These are phyloP conservation scores for Pythium aquatile DNA, from an alignment of 352 stramenopile species.

Conservation along the genomic window DNA sequence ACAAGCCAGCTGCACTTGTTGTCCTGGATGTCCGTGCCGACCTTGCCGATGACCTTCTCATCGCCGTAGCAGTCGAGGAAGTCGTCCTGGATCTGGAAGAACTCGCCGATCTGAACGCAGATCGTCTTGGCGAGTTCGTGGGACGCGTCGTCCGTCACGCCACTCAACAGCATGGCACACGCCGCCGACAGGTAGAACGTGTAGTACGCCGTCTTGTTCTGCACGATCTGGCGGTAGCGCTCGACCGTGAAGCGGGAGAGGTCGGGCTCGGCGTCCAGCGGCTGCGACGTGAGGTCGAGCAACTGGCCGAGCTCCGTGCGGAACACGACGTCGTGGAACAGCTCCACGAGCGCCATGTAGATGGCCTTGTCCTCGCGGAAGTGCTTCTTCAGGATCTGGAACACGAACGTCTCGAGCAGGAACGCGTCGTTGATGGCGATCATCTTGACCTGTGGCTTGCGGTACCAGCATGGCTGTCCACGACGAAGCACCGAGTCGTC, in stretches of 20 bases:
- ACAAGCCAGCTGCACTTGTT: constrained; percentile 99
- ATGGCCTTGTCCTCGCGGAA: constrained; percentile 65
- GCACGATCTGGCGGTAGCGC: constrained; percentile 93
- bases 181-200: constrained; percentile 98
- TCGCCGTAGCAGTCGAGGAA: constrained; percentile 98
- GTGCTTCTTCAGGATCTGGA: constrained; percentile 87
- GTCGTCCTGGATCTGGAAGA: constrained; percentile 99
- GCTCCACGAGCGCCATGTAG: constrained; percentile 95
- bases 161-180: constrained; percentile 88
- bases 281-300: constrained; percentile 89
- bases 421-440: constrained; percentile 98
- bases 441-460: constrained; percentile 82
- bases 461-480: constrained; percentile 98
- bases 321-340: constrained; percentile 96
- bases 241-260: constrained; percentile 93
- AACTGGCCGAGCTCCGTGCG: constrained; percentile 97
- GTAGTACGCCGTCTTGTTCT: constrained; percentile 99
- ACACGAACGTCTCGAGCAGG: constrained; percentile 93
- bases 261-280: constrained; percentile 74
- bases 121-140: constrained; percentile 92
- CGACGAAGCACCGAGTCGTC: constrained; percentile 94
- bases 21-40: constrained; percentile 99
- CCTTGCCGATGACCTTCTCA: constrained; percentile 91
- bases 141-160: constrained; percentile 73
- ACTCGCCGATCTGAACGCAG: constrained; percentile 96